Percentiles rank a stretch among this genome's conserved stretches.
phyloP scores from a whole-genome alignment of 129 eudicot species.

The Gnaphalium uliginosum region DNA sequence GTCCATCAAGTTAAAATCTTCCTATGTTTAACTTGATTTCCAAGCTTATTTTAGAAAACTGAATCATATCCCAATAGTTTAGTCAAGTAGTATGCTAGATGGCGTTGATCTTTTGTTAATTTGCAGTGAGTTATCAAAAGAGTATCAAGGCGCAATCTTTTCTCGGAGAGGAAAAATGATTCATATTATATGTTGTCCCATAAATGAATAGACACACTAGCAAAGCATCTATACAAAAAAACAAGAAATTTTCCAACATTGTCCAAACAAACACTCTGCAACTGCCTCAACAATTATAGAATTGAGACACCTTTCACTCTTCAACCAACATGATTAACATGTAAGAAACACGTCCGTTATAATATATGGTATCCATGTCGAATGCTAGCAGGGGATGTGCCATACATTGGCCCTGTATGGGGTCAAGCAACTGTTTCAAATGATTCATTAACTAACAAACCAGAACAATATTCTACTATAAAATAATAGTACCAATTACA shows the following conservation, averaged over 20 bases:
- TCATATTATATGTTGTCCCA: slow-evolving; percentile 14
- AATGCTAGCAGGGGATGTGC: slow-evolving; percentile 12
- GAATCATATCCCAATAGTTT: too few relatives aligned
- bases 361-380: slow-evolving; percentile 22
- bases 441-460: slow-evolving; percentile 13
- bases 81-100: too few relatives aligned
- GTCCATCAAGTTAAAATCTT: too few relatives aligned
- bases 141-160: neutral
- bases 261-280: slow-evolving; percentile 26
- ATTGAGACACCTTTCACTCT: slow-evolving; percentile 12
- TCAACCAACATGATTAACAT: slow-evolving; percentile 16
- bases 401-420: slow-evolving; percentile 23
- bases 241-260: neutral
- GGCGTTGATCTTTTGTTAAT: too few relatives aligned
- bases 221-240: slow-evolving; percentile 4
- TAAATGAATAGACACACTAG: slow-evolving; percentile 17
- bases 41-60: too few relatives aligned
- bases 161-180: neutral
- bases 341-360: neutral
- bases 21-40: too few relatives aligned
- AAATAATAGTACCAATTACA: neutral
- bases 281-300: slow-evolving; percentile 24
- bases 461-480: slow-evolving; percentile 8
- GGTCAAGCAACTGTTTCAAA: slow-evolving; percentile 6
- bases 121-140: neutral